Percentiles rank a stretch among this genome's conserved stretches.
Conservation (phyloP, 768 basidiomycete species). For the Tricholoma sp. region DNA sequence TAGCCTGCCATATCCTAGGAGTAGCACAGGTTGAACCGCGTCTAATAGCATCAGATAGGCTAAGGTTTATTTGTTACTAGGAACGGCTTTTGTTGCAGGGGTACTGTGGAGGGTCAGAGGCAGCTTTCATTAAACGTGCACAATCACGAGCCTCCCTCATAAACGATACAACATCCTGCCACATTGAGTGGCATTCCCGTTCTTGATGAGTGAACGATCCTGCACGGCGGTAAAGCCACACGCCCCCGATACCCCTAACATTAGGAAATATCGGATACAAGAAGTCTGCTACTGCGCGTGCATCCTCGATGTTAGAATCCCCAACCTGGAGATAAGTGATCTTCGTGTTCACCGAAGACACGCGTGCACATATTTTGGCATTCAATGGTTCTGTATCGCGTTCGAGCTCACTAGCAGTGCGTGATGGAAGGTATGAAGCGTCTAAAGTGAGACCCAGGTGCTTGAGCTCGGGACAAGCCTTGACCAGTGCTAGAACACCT, state of each 20-base stretch:
- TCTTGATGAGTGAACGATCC: slow-evolving; percentile 1
- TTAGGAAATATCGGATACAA: slow-evolving; percentile 2
- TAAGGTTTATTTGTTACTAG: too few relatives aligned
- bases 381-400: neutral
- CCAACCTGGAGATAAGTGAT: slow-evolving; percentile 1
- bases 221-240: slow-evolving; percentile 1
- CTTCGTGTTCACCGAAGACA: neutral
- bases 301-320: neutral
- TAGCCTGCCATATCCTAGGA: too few relatives aligned
- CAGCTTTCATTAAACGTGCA: neutral
- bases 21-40: too few relatives aligned
- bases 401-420: neutral
- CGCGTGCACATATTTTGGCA: neutral
- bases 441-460: neutral
- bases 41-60: too few relatives aligned
- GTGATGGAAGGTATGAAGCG: neutral
- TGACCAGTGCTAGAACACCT: slow-evolving; percentile 1
- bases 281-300: slow-evolving; percentile 1
- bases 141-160: neutral
- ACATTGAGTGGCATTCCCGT: neutral
- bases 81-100: too few relatives aligned
- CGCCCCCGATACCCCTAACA: slow-evolving; percentile 3
- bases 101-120: too few relatives aligned
- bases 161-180: slow-evolving; percentile 2
- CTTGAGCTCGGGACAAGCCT: slow-evolving; percentile 1